A percentile compares a stretch with the other conserved stretches of the same genome.
Conservation (phyloP, 2,329 filamentous ascomycete genomes). For the Phialocephala sp. region DNA sequence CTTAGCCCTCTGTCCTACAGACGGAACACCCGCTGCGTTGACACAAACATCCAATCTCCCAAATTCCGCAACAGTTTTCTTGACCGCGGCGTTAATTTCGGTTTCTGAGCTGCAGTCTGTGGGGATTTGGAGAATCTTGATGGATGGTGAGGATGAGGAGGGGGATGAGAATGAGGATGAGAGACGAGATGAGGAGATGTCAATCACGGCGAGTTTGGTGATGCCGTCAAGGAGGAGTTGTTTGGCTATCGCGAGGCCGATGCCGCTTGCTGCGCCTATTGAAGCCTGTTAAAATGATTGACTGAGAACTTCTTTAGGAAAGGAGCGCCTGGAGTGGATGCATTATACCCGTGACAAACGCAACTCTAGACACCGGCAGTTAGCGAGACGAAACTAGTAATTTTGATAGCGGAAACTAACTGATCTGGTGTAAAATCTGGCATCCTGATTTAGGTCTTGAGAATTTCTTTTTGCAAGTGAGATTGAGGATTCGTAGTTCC, state of each 20-base stretch:
- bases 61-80: conserved; percentile 51
- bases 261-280: conserved; percentile 35
- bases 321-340: too few relatives aligned
- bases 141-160: background rate
- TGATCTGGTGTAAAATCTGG: conserved; percentile 25
- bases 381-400: background rate
- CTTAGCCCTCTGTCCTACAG: conserved; percentile 11
- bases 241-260: conserved; percentile 31
- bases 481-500: background rate
- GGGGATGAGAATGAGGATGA: conserved; percentile 4
- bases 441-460: conserved; percentile 11
- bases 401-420: conserved; percentile 13
- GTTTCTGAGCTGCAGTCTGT: conserved; percentile 29
- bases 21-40: conserved; percentile 52
- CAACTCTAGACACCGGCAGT: conserved; percentile 25
- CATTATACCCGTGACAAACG: conserved; percentile 35
- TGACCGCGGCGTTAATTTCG: conserved; percentile 30
- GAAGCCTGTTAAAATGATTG: too few relatives aligned
- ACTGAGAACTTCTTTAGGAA: too few relatives aligned
- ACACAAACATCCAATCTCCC: conserved; percentile 60
- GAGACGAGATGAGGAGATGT: conserved; percentile 22
- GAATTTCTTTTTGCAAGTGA: background rate
- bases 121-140: conserved; percentile 20
- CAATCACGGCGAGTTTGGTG: conserved; percentile 30
- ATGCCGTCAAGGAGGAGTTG: conserved; percentile 33